Base-by-base conservation (phyloP, 805 yeast species). In the Kazachstania bromeliacearum region DNA sequence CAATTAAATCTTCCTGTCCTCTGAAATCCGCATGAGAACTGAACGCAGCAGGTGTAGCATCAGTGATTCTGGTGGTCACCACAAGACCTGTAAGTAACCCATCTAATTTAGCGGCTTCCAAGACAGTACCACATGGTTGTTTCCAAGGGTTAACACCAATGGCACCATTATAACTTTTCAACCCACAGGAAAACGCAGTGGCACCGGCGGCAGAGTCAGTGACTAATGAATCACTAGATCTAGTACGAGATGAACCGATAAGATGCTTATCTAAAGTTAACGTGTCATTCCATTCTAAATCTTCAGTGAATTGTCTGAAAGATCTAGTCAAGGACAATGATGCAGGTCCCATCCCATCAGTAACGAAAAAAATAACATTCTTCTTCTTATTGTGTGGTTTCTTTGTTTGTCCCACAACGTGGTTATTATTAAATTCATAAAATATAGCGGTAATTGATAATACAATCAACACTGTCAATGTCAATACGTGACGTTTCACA, bases 121-220 rank as follows among this genome's bases (percentile, higher is more conserved):
- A 64, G 28, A 88, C 61, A 2, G 95, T 85, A 5, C 95, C 96
- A 54, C 94, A 82, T 5, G 96, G 94, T n/a, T 51, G 46, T 33
- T 70, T 65, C 22, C 67, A 60, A 1, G 85, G 75, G 41, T 71
- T 71, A 12, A 88, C 95, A n/a, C 85, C 94, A 55, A 88, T 82
- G 9, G 95, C 96, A 12, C 94, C 92, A 56, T 88, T 88, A 61
- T 84, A 85, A 4, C 87, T 65, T 63, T 88, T 88, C 48, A 76
- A 52, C 5, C 77, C 89, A 59, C 95, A 85, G 0, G 94, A 69
- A 51, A 87, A 88, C 1, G 95, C 96, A 10, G 95, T 85, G 12
- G 96, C 97, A 12, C 96, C 96, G 2, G 97, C 97, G 8, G 97
- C 97, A 20, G 95, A 83, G 57, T 88, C 97, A 0, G 97, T 88